These are phyloP conservation scores for Gymnopilus dilepis DNA, from an alignment of 768 basidiomycete species.

Conservation along the genomic window DNA sequence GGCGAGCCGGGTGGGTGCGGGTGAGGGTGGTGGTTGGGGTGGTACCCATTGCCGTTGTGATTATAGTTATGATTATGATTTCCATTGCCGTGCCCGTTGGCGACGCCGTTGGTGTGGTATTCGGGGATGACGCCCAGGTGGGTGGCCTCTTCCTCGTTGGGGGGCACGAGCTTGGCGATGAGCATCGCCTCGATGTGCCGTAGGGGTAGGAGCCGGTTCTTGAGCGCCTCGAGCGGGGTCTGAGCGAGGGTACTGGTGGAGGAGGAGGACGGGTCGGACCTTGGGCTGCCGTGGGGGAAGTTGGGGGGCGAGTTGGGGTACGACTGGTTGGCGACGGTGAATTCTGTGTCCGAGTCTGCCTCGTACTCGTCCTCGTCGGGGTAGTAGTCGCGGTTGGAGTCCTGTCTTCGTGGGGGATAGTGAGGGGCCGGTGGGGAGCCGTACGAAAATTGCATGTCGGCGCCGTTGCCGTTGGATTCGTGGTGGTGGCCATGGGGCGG, in stretches of 20 bases:
- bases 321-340: constrained; percentile 24
- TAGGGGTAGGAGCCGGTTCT: constrained; percentile 67
- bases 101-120: constrained; percentile 6
- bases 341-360: constrained; percentile 29
- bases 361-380: constrained; percentile 29
- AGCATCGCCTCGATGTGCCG: constrained; percentile 72
- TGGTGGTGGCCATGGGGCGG: constrained; percentile 25
- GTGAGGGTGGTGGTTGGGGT: too few species aligned
- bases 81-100: too few species aligned
- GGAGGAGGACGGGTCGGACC: constrained; percentile 28
- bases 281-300: constrained; percentile 23
- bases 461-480: constrained; percentile 24
- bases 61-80: too few species aligned
- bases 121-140: constrained; percentile 37
- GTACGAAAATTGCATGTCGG: constrained; percentile 31
- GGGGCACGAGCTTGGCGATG: constrained; percentile 71
- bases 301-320: constrained; percentile 19
- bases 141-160: constrained; percentile 64
- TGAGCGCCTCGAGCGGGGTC: constrained; percentile 58
- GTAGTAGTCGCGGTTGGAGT: constrained; percentile 26
- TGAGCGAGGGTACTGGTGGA: constrained; percentile 29
- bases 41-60: too few species aligned
- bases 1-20: constrained; percentile 22
- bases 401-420: constrained; percentile 26
- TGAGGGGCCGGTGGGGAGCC: constrained; percentile 24